Base-by-base conservation (phyloP, 495 filamentous ascomycete genomes). In the Aspergillus ellipticus region DNA sequence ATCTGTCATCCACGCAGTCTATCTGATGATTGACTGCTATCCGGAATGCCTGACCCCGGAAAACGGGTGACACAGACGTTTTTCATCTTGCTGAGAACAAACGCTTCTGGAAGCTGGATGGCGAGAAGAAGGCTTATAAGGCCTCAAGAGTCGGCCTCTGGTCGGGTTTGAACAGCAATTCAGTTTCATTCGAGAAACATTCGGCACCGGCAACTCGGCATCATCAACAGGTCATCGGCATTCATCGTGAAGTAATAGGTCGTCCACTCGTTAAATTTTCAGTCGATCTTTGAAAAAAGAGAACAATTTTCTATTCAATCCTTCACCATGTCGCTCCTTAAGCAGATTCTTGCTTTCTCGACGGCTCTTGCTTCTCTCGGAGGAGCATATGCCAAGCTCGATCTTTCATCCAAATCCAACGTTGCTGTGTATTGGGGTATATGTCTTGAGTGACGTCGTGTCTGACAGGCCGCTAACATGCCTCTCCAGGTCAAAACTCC, bases 351-450 rank as follows among this genome's bases (percentile, higher is more conserved):
- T 7, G 55, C 64, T 13, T 57, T 65, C 21, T 59, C 68, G 3
- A 54, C 67, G 17, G 53, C 66, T 33, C 26, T 71, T 43, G 68
- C 72, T 33, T 59, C 59, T 21, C 37, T 77, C 21, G 57, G 69
- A 31, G 66, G 63, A 56, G 70, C 62, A 10, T 64, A 75, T 54
- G 74, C 73, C 9, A 69, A 66, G 51, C 67, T 84, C 51, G 71
- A 79, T 55, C 49, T 79, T 22, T 56, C 47, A 21, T 74, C 78
- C 3, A 61, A 62, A 4, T 72, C 60, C 45, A 88, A 85, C 62
- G 57, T 86, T 50, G 81, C 75, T 17, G 72, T 86, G 7, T 88
- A 88, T 62, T 88, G 85, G 85, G 85, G 74, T 82, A 66, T 56
- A 67, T 47, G 46, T n/a, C 21, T 49, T 11, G 50, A 26, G 8